A percentile compares a stretch with the other conserved stretches of the same genome.
These are phyloP conservation scores for Alternaria triticimaculans DNA, from an alignment of 2,329 filamentous ascomycete species.

Conservation along the genomic window DNA sequence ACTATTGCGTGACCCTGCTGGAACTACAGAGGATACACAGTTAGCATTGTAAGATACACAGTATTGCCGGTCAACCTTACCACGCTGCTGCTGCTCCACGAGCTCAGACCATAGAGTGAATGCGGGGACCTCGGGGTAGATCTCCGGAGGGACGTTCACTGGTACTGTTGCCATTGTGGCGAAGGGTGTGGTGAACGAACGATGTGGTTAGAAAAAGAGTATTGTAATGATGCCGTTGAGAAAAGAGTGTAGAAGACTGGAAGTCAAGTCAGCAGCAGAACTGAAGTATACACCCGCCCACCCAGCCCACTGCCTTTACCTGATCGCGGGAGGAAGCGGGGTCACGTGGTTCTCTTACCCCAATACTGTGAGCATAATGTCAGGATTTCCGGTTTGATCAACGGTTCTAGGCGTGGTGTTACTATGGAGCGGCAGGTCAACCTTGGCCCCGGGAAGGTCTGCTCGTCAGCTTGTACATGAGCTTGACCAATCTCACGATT, in stretches of 20 bases:
- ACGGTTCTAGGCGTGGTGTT: too few species aligned
- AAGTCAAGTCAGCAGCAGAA: background rate
- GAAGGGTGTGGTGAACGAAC: background rate
- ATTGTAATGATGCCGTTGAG: too few species aligned
- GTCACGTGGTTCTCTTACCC: too few species aligned
- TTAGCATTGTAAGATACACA: background rate
- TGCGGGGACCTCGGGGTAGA: background rate
- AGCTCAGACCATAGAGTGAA: background rate
- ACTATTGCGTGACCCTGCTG: background rate
- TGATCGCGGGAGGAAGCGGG: background rate
- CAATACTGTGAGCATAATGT: too few species aligned
- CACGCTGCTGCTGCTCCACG: background rate
- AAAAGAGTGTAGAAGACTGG: background rate
- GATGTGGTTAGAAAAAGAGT: too few species aligned
- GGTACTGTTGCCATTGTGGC: background rate
- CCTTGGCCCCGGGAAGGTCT: too few species aligned
- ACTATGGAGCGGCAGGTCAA: too few species aligned
- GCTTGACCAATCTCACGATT: too few species aligned
- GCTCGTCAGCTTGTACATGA: too few species aligned
- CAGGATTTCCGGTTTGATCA: too few species aligned
- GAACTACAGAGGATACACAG: background rate
- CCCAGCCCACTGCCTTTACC: background rate
- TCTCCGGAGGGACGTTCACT: background rate
- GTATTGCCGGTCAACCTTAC: background rate
- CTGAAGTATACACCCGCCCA: background rate